Percentiles rank a stretch among this genome's conserved stretches.
phyloP scores from a whole-genome alignment of 768 basidiomycete genomes.

The Tulasnella sp. region DNA sequence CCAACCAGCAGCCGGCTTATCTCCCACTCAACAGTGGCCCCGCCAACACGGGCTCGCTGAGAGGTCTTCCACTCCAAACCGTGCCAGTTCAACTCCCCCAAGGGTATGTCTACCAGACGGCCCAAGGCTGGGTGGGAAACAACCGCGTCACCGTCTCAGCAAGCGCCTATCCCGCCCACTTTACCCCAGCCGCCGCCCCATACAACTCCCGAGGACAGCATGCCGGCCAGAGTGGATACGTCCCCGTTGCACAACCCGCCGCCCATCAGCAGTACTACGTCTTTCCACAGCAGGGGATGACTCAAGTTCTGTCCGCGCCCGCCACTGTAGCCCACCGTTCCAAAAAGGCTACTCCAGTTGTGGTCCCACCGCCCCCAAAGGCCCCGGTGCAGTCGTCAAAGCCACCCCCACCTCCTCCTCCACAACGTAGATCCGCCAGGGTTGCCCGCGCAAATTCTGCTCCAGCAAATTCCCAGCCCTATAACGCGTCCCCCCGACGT shows the following conservation, averaged over 20 bases:
- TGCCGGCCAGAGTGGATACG: too few relatives aligned
- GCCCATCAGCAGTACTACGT: background rate
- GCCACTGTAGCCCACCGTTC: background rate
- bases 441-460: background rate
- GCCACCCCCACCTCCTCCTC: constrained; percentile 1
- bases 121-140: background rate
- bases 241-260: background rate
- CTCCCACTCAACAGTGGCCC: background rate
- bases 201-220: too few relatives aligned
- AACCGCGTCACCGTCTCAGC: constrained; percentile 5
- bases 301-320: background rate
- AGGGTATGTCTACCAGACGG: constrained; percentile 2
- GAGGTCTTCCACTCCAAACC: too few relatives aligned
- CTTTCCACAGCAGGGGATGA: background rate
- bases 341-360: background rate
- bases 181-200: constrained; percentile 1
- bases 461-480: background rate
- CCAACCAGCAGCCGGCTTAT: too few relatives aligned
- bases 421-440: background rate
- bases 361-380: background rate
- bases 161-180: constrained; percentile 2
- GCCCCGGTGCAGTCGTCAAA: background rate
- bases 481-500: background rate
- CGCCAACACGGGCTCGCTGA: too few relatives aligned
- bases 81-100: background rate